Base-by-base conservation (phyloP, 768 basidiomycete genomes). In the Astraeus odoratus region DNA sequence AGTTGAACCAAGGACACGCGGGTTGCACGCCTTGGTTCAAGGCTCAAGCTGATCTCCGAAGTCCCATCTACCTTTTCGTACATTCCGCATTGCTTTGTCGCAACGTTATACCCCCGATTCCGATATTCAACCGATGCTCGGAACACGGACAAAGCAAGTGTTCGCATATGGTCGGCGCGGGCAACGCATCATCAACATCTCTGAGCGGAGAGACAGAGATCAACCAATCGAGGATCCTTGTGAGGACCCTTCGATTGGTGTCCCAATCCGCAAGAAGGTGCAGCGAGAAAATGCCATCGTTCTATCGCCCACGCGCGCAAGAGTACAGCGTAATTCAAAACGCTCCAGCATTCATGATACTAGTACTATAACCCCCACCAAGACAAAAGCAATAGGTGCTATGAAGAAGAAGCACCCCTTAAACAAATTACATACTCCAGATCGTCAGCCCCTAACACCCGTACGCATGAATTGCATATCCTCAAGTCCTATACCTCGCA, bases 151-250 rank as follows among this genome's bases (percentile, higher is more conserved):
- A 5, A 83, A 81, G 58, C 78, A 81, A 54, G 73, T 85, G 39
- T 75, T 71, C 42, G 67, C 79, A 18, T 85, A 85, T 53, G 83
- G 83, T 18, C 76, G 77, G 52, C 77, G 82, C 49, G 68, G 69
- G 31, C 73, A 74, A 43, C 78, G 83, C 30, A 71, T 83, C n/a
- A 68, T 84, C 52, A 72, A 70, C 46, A 70, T 67, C 34, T 67
- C 70, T 39, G 60, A 61, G 44, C 60, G 59, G 42, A 50, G 53
- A 25, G 63, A 58, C 20, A 57, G 39, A 43, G 60, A 55, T 20
- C 50, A 57, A 19, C 39, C 30, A 34, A 39, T 54, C 66, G 4
- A 48, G 62, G 42, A 68, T 59, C 55, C 73, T 67, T 44, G 73
- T 16, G 48, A 48, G 12, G 30, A 44, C 6, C 23, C 50, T 16